A percentile compares a stretch with the other conserved stretches of the same genome.
These are phyloP conservation scores for Heritiera littoralis DNA, from an alignment of 345 rosid species.

Conservation along the genomic window DNA sequence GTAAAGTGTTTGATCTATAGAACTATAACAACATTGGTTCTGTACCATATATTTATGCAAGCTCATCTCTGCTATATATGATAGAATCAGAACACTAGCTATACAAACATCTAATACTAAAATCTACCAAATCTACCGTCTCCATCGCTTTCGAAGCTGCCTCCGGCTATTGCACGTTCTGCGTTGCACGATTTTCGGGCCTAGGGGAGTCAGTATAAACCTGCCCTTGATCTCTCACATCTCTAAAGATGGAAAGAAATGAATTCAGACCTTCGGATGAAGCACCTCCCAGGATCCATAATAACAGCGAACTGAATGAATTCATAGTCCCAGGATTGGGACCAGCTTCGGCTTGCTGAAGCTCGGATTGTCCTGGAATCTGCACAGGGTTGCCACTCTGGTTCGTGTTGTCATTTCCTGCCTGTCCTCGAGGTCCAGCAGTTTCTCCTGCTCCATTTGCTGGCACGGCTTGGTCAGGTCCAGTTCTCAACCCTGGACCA, in stretches of 20 bases:
- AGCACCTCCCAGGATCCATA: constrained; percentile 97
- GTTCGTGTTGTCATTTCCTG: constrained; percentile 32
- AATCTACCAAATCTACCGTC: neutral
- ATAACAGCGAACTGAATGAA: constrained; percentile 77
- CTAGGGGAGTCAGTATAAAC: constrained; percentile 42
- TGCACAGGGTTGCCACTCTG: constrained; percentile 43
- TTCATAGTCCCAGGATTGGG: constrained; percentile 68
- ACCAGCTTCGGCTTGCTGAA: constrained; percentile 51
- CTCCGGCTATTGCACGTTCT: constrained; percentile 29
- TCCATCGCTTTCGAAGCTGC: neutral
- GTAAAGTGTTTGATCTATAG: neutral
- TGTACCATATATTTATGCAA: neutral
- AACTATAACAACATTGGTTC: neutral
- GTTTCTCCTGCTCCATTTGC: constrained; percentile 31
- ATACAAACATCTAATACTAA: neutral
- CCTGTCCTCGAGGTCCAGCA: constrained; percentile 33
- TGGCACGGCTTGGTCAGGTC: constrained; percentile 41
- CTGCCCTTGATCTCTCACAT: constrained; percentile 82
- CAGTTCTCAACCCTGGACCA: constrained; percentile 54
- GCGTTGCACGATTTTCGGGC: constrained; percentile 31
- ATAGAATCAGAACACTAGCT: neutral
- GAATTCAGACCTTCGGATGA: constrained; percentile 86
- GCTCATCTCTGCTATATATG: neutral
- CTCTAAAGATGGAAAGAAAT: constrained; percentile 85
- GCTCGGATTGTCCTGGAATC: constrained; percentile 46